These are phyloP conservation scores for Penicillium odoratum DNA, from an alignment of 495 filamentous ascomycete genomes.

Conservation along the genomic window DNA sequence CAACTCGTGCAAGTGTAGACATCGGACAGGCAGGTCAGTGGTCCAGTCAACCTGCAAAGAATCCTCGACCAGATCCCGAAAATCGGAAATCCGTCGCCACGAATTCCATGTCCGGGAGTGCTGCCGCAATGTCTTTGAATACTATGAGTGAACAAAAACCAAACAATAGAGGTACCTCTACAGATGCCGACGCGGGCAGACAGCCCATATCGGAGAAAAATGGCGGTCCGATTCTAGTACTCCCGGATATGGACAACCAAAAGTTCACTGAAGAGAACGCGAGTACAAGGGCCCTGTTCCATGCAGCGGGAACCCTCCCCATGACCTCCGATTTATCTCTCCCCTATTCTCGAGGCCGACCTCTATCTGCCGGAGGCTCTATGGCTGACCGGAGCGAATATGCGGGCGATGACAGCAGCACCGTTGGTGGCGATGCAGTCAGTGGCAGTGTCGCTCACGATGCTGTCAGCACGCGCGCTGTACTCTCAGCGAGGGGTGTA, in stretches of 20 bases:
- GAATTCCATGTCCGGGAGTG: constrained; percentile 1
- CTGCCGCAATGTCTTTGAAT: constrained; percentile 16
- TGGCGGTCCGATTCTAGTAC: constrained; percentile 31
- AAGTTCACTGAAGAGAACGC: constrained; percentile 35
- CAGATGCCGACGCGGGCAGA: constrained; percentile 9
- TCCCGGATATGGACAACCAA: constrained; percentile 33
- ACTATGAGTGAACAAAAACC: constrained; percentile 12
- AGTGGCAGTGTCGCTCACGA: constrained; percentile 23
- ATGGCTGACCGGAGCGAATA: constrained; percentile 36
- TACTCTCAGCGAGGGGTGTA: constrained; percentile 34
- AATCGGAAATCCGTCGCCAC: constrained; percentile 2
- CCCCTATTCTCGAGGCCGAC: constrained; percentile 20
- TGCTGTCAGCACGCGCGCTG: constrained; percentile 40
- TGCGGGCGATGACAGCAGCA: constrained; percentile 31
- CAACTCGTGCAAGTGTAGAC: constrained; percentile 35
- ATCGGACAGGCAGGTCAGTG: constrained; percentile 36
- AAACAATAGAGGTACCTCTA: constrained; percentile 4
- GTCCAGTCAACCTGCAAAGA: constrained; percentile 26
- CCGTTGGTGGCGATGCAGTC: constrained; percentile 31
- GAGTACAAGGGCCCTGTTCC: constrained; percentile 40
- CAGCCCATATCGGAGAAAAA: constrained; percentile 20
- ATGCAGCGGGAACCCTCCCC: constrained; percentile 32
- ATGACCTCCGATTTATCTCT: constrained; percentile 27
- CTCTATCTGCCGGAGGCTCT: constrained; percentile 31
- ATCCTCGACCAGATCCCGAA: background rate